Evolutionary conservation across 176 grass and related monocot genomes (phyloP), one percentile per base, ranked within the genome.

Genomic region (Avena insularis): DNA sequence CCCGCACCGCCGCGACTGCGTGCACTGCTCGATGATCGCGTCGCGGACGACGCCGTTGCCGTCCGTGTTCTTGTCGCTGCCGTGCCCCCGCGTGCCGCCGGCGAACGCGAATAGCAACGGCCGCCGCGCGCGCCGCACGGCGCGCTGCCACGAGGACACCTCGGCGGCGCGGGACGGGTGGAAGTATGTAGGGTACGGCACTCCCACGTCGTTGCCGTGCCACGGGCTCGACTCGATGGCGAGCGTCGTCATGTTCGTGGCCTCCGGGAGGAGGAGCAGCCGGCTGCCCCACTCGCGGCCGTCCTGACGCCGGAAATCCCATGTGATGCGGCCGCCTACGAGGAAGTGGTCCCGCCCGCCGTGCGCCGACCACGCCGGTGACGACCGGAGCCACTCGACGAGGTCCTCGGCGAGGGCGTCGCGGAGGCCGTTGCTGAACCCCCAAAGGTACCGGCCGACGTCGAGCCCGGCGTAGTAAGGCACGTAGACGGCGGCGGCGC

Each of bases 111-210:
- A 88, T 21, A 94, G 84, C 88, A 84, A 94, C 0, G 88, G 90
- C n/a, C 90, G 88, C 27, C 83, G 78, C 0, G 35, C 19, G 50
- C 27, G 85, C 20, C 88, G 83, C 66, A 93, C 53, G 10, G 45
- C 27, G 2, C 85, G 79, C 80, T 97, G 95, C 92, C 95, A 97
- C 3, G 70, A 29, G 0, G 12, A 4, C 75, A 93, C 89, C 80
- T 97, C 83, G 75, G 74, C 63, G n/a, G 58, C 56, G 49, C 54
- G 50, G 12, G 70, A 87, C 20, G 92, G 95, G 71, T 94, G 92
- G 89, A 97, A 97, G 79, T 90, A 88, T 68, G 88, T 94, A 12
- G 92, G 95, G 76, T 97, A 97, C 15, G 92, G 92, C 66, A 97
- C 72, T 62, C 72, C 82, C 29, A 88, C 78, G 78, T 88, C 88